Evolutionary conservation across 2,329 filamentous ascomycete species (phyloP).

Genomic region (Nemania abortiva): DNA sequence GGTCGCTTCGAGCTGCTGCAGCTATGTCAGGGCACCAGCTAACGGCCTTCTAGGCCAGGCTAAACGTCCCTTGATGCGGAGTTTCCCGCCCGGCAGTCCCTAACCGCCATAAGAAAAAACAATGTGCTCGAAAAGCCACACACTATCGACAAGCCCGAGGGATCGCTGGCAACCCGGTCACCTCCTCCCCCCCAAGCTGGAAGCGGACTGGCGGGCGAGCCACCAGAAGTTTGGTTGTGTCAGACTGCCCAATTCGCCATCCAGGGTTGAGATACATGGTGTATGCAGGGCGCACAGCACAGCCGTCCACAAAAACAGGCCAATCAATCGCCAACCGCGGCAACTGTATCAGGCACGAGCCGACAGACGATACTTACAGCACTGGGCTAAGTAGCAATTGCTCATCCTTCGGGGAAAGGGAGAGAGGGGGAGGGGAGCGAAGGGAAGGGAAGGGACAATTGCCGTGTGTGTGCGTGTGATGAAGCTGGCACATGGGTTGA

Average conservation of each 20-base stretch:
- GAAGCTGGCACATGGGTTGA: constrained; percentile 7
- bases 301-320: constrained; percentile 31
- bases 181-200: constrained; percentile 10
- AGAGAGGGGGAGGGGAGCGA: not conserved
- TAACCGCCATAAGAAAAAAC: constrained; percentile 5
- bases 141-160: constrained; percentile 4
- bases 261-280: constrained; percentile 32
- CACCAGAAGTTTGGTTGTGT: constrained; percentile 18
- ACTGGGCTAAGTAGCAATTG: constrained; percentile 5
- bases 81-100: constrained; percentile 1
- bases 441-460: not conserved
- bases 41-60: constrained; percentile 21
- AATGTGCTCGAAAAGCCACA: not conserved
- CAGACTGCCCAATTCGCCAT: constrained; percentile 27
- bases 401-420: constrained; percentile 5
- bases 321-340: constrained; percentile 29
- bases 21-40: constrained; percentile 23
- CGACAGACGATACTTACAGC: constrained; percentile 12
- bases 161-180: constrained; percentile 22
- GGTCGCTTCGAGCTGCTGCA: constrained; percentile 15
- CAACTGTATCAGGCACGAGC: constrained; percentile 3
- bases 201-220: constrained; percentile 12
- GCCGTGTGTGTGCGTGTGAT: constrained; percentile 5
- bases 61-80: constrained; percentile 3
- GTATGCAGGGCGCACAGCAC: constrained; percentile 29